Evolutionary conservation across 148 eudicot species (phyloP), one percentile per base, ranked within the genome.

Genomic region (Linanthus parryae): DNA sequence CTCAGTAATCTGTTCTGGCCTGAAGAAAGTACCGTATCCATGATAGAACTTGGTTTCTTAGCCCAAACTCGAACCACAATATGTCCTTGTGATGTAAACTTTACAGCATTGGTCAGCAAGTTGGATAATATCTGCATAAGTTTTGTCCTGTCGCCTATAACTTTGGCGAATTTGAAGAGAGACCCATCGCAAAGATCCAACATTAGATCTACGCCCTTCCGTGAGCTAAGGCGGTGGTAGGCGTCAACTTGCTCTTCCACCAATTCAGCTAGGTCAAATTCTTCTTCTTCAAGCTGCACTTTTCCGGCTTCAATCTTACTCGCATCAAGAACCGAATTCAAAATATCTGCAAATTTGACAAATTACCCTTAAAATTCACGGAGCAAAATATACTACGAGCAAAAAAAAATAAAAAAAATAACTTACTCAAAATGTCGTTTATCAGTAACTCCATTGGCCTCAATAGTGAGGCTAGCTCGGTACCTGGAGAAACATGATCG

Each of bases 241-340:
- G 83, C 52, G 64, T 91, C 95, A 24, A 72, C 81, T 16, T 73
- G 73, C 44, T 83, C 84, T 61, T 86, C 89, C 8, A 91, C 48
- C 5, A 83, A 59, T 42, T 79, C 69, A 12, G 75, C 66, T 46
- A 91, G 6, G 50, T 78, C 64, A 48, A 91, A 86, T 39, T 76
- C 84, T 19, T 54, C 62, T 45, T 81, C 76, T 10, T 70, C 77
- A 7, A 91, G 71, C 23, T 81, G 73, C 84, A 83, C 81, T 68
- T 76, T 83, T 0, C 97, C 95, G 3, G 97, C 88, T 66, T 90
- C 95, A 7, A 78, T 74, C 59, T 85, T 85, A 46, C 86, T 85
- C 22, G 61, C 45, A 51, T 90, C 92, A 11, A 90, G 84, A 39
- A 91, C 65, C 5, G 84, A 68, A 54, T 79, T 91, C 72, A 86